phyloP scores from a whole-genome alignment of 164 flowering plant genomes.

The Liquidambar formosana region DNA sequence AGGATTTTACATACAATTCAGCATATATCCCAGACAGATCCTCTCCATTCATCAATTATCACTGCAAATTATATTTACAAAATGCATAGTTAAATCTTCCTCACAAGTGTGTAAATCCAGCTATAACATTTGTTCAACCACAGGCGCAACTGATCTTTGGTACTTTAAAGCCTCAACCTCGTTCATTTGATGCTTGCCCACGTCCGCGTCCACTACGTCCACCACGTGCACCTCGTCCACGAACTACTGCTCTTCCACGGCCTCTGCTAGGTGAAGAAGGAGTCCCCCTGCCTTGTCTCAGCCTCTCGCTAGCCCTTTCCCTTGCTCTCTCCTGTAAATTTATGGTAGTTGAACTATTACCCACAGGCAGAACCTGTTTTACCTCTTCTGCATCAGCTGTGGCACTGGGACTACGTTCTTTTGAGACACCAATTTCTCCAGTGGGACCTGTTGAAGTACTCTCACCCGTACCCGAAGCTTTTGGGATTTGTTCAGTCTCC shows the following conservation, averaged over 20 bases:
- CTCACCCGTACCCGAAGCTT: conserved; percentile 22
- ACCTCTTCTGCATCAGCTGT: conserved; percentile 35
- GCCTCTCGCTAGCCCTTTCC: no score
- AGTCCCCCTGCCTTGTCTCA: no score
- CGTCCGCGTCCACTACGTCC: conserved; percentile 41
- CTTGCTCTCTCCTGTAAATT: conserved; percentile 62
- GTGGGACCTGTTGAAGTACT: conserved; percentile 23
- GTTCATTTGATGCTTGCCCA: conserved; percentile 29
- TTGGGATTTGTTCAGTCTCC: conserved; percentile 38
- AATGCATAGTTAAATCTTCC: no score
- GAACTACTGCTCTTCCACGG: conserved; percentile 51
- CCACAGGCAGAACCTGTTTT: conserved; percentile 30
- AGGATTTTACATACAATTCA: no score
- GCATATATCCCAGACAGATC: no score
- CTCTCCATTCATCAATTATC: no score
- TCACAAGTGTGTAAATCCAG: no score
- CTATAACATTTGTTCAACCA: no score
- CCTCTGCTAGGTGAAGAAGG: no score
- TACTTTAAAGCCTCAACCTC: conserved; percentile 8
- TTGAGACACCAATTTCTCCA: conserved; percentile 22
- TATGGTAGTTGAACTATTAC: conserved; percentile 41
- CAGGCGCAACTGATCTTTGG: not conserved
- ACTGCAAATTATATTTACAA: no score
- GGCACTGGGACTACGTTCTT: conserved; percentile 23
- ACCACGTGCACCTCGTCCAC: conserved; percentile 43